Percentiles rank a stretch among this genome's conserved stretches.
phyloP scores from a whole-genome alignment of 2,329 filamentous ascomycete genomes.

The Fusarium setosum region DNA sequence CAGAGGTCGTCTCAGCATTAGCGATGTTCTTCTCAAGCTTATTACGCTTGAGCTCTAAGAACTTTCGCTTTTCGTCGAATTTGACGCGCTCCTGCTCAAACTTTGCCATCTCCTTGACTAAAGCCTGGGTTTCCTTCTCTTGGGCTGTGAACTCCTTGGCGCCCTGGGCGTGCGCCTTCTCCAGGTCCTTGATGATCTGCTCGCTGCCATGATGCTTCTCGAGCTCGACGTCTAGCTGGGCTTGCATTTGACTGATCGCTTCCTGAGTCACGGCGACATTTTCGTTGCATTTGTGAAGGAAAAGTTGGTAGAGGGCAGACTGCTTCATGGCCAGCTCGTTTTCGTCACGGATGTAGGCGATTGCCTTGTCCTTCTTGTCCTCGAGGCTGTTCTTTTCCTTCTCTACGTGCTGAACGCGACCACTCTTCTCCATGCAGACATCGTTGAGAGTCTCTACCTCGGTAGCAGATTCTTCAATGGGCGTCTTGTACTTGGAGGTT shows the following conservation, averaged over 20 bases:
- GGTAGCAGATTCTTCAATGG: constrained; percentile 91
- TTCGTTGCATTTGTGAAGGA: constrained; percentile 87
- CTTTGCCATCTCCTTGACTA: constrained; percentile 89
- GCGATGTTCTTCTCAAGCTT: constrained; percentile 92
- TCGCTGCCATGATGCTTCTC: constrained; percentile 93
- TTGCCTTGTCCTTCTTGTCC: constrained; percentile 95
- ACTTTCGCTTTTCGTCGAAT: constrained; percentile 97
- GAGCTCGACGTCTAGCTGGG: constrained; percentile 85
- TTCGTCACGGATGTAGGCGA: constrained; percentile 90
- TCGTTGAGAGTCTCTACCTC: constrained; percentile 96
- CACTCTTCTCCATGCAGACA: constrained; percentile 93
- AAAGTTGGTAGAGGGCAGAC: constrained; percentile 91
- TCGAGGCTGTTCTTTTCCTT: constrained; percentile 95
- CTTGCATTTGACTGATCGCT: constrained; percentile 90
- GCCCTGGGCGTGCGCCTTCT: constrained; percentile 86
- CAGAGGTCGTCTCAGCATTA: constrained; percentile 78
- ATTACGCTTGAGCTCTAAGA: constrained; percentile 88
- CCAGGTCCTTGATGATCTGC: constrained; percentile 88
- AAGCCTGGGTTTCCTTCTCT: constrained; percentile 82
- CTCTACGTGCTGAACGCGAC: constrained; percentile 95
- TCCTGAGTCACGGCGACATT: constrained; percentile 91
- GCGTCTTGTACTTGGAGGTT: constrained; percentile 97
- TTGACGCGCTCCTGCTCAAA: constrained; percentile 98
- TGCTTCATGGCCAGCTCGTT: constrained; percentile 93
- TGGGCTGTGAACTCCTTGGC: constrained; percentile 84